Conservation (phyloP, 2,329 filamentous ascomycete genomes). For the Rhinocladiella mackenziei region DNA sequence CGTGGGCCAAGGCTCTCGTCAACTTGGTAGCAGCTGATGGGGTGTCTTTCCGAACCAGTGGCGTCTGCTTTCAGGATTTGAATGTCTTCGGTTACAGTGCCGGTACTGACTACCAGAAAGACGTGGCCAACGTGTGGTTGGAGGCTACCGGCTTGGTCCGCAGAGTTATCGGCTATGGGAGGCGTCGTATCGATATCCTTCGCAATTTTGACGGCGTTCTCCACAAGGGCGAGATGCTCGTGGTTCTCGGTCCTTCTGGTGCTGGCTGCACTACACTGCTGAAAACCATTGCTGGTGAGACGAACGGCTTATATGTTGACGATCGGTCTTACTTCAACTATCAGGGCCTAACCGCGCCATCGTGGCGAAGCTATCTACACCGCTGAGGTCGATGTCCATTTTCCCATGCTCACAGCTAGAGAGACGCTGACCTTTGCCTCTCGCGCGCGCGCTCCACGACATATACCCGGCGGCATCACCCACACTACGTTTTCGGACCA, state of each 20-base stretch:
- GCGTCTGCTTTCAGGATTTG: conserved; percentile 38
- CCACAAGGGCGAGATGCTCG: conserved; percentile 36
- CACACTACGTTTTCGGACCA: conserved; percentile 40
- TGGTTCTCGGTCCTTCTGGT: conserved; percentile 41
- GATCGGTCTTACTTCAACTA: conserved; percentile 74
- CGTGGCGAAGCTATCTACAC: conserved; percentile 80
- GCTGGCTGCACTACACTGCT: conserved; percentile 71
- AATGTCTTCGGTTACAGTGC: conserved; percentile 44
- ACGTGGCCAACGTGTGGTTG: conserved; percentile 15
- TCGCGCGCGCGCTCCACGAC: conserved; percentile 47
- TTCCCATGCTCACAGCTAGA: conserved; percentile 67
- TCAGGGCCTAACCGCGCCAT: conserved; percentile 59
- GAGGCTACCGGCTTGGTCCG: not conserved
- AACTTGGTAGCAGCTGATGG: conserved; percentile 72
- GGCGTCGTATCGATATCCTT: conserved; percentile 16
- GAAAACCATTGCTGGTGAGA: conserved; percentile 79
- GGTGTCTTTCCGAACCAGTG: conserved; percentile 20
- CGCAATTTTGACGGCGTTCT: conserved; percentile 29
- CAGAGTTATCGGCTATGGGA: not conserved
- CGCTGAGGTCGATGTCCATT: conserved; percentile 78
- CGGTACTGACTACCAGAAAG: conserved; percentile 43
- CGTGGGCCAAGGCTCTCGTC: conserved; percentile 53
- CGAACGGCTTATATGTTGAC: conserved; percentile 72
- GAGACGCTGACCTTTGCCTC: conserved; percentile 55
- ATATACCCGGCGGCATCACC: conserved; percentile 36